These are phyloP conservation scores for Ogataea minuta DNA, from an alignment of 805 yeast species.

Conservation along the genomic window DNA sequence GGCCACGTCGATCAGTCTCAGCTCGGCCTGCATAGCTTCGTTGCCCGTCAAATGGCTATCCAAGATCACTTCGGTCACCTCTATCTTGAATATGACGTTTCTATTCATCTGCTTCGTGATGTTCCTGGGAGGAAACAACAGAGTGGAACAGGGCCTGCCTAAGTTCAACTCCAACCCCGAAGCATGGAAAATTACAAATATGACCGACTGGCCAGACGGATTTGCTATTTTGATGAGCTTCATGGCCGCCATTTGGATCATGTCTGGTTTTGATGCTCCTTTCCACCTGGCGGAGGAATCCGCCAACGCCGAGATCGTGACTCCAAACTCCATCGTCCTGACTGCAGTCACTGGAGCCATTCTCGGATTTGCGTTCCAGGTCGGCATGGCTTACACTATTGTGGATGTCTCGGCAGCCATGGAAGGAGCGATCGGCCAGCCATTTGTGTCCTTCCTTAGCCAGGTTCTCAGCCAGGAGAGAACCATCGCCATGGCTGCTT, in stretches of 20 bases:
- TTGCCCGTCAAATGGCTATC: slow-evolving; percentile 57
- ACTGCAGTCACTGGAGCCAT: slow-evolving; percentile 55
- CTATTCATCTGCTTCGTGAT: slow-evolving; percentile 51
- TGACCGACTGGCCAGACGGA: slow-evolving; percentile 64
- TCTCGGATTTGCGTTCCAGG: slow-evolving; percentile 55
- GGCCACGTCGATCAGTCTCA: slow-evolving; percentile 49
- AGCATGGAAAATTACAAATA: slow-evolving; percentile 58
- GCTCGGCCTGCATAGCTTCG: slow-evolving; percentile 48
- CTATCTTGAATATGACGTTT: slow-evolving; percentile 47
- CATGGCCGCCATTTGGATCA: slow-evolving; percentile 65
- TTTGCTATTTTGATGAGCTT: slow-evolving; percentile 55
- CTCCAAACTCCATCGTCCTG: slow-evolving; percentile 65
- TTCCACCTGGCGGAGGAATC: slow-evolving; percentile 76
- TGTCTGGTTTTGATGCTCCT: slow-evolving; percentile 75
- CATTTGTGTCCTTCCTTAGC: slow-evolving; percentile 52
- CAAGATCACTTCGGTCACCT: slow-evolving; percentile 47
- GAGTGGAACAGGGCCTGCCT: slow-evolving; percentile 37
- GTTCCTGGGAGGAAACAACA: slow-evolving; percentile 49
- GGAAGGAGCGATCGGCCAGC: slow-evolving; percentile 54
- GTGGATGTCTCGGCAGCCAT: slow-evolving; percentile 48
- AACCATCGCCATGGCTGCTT: slow-evolving; percentile 42
- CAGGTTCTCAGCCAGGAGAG: slow-evolving; percentile 45
- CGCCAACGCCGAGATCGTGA: slow-evolving; percentile 58
- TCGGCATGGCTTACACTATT: slow-evolving; percentile 60
- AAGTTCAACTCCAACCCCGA: slow-evolving; percentile 47